phyloP scores from a whole-genome alignment of 352 stramenopile genomes.

The Vaucheria bursata region DNA sequence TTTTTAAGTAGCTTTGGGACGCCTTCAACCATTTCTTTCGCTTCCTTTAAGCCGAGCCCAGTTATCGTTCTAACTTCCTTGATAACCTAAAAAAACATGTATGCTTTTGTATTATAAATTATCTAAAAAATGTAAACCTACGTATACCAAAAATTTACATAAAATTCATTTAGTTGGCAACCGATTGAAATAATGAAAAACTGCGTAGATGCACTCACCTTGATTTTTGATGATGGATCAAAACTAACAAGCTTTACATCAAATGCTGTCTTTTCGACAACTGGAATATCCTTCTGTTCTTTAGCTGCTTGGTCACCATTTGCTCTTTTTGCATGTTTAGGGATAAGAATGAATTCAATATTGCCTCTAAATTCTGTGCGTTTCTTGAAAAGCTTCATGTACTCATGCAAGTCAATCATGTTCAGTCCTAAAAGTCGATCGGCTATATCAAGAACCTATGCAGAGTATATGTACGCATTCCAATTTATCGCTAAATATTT shows the following conservation, averaged over 20 bases:
- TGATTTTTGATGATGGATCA: neutral
- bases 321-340: neutral
- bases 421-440: neutral
- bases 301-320: neutral
- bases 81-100: neutral
- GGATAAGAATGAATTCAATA: too few species aligned
- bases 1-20: neutral
- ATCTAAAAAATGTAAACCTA: too few species aligned
- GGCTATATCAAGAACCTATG: neutral
- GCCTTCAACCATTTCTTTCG: conserved; percentile 3
- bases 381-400: conserved; percentile 4
- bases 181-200: too few species aligned
- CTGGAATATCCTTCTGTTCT: neutral
- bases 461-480: too few species aligned
- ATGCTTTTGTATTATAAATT: too few species aligned
- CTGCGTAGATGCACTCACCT: too few species aligned
- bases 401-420: neutral
- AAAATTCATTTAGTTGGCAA: too few species aligned
- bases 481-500: too few species aligned
- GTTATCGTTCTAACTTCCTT: conserved; percentile 6
- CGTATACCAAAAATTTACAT: too few species aligned
- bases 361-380: too few species aligned
- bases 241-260: conserved; percentile 3
- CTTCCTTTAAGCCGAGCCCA: neutral
- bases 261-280: neutral